Base-by-base conservation (phyloP, 805 yeast species). In the Phaffomyces thermotolerans region DNA sequence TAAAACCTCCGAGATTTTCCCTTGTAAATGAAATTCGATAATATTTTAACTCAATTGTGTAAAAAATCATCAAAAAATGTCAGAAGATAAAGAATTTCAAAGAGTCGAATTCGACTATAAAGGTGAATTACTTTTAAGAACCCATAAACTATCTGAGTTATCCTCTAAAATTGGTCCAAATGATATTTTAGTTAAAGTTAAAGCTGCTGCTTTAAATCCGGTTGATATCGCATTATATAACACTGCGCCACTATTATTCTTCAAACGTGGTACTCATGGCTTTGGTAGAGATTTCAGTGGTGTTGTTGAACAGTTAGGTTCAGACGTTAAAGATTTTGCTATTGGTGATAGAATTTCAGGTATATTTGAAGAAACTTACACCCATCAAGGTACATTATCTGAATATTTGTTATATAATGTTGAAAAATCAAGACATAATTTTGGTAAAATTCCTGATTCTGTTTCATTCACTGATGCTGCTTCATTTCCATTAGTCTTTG, bases 261-360 rank as follows among this genome's bases (percentile, higher is more conserved):
- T 54, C 57, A 41, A 42, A 8, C 40, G 51, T 8, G 22, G 22
- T 20, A 17, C 33, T 12, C 27, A 40, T 18, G 65, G 76, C 14
- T 57, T 67, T 23, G 84, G 84, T 15, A 59, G 73, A 38, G 85
- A 79, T 52, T 68, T 66, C 34, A 54, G 77, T 32, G 85, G 84
- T 33, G 65, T 64, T 27, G 77, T 81, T 36, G 73, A 77, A 23
- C 82, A 61, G 40, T 57, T 66, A 27, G 80, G 80, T 13, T 51
- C 64, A 3, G 52, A 64, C 12, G 75, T 72, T 37, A 59, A 52
- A 18, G 55, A 51, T 14, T 63, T 62, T 46, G 44, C 51, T 18
- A 67, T 68, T 17, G 89, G 88, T 37, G 88, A 83, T 46, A 50
- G 54, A 17, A 79, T 79, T n/a, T 71, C 73, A 34, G 71, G 76